phyloP scores from a whole-genome alignment of 495 filamentous ascomycete genomes.

The Lasiosphaeria hispida region DNA sequence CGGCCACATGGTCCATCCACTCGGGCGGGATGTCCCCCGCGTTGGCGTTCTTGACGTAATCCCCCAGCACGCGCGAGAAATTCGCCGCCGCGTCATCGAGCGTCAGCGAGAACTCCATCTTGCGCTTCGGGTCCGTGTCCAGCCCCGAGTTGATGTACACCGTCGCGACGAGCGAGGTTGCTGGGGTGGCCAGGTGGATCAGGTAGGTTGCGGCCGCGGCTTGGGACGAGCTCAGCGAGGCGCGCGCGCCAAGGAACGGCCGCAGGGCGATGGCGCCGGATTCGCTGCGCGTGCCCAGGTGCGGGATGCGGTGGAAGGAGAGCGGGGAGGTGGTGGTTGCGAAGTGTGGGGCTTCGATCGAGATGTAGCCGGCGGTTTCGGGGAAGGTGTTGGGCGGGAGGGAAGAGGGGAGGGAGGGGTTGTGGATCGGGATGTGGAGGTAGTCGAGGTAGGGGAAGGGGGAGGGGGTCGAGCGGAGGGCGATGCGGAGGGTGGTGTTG shows the following conservation, averaged over 20 bases:
- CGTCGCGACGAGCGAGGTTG: conserved; percentile 46
- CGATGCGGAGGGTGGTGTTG: conserved; percentile 39
- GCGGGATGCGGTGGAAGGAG: conserved; percentile 33
- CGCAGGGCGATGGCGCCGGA: conserved; percentile 51
- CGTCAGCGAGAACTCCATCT: conserved; percentile 39
- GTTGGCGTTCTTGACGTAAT: conserved; percentile 42
- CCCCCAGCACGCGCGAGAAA: conserved; percentile 40
- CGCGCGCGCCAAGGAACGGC: conserved; percentile 40
- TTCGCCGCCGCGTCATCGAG: conserved; percentile 48
- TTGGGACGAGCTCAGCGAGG: conserved; percentile 25
- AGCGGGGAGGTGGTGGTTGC: conserved; percentile 21
- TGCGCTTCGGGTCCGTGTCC: conserved; percentile 30
- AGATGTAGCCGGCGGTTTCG: conserved; percentile 51
- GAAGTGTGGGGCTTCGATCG: conserved; percentile 56
- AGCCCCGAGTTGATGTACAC: conserved; percentile 46
- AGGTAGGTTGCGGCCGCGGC: conserved; percentile 50
- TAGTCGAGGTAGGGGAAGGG: conserved; percentile 50
- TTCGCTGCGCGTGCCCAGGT: conserved; percentile 44
- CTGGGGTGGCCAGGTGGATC: conserved; percentile 50
- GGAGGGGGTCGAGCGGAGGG: conserved; percentile 42
- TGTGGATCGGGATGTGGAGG: conserved; percentile 52
- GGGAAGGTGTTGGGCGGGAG: conserved; percentile 37
- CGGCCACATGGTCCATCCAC: conserved; percentile 51
- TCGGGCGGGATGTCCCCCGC: conserved; percentile 46
- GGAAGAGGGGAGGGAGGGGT: conserved; percentile 39